Percentiles rank a stretch among this genome's conserved stretches.
These are phyloP conservation scores for Penicillium turbatum DNA, from an alignment of 495 filamentous ascomycete genomes.

Conservation along the genomic window DNA sequence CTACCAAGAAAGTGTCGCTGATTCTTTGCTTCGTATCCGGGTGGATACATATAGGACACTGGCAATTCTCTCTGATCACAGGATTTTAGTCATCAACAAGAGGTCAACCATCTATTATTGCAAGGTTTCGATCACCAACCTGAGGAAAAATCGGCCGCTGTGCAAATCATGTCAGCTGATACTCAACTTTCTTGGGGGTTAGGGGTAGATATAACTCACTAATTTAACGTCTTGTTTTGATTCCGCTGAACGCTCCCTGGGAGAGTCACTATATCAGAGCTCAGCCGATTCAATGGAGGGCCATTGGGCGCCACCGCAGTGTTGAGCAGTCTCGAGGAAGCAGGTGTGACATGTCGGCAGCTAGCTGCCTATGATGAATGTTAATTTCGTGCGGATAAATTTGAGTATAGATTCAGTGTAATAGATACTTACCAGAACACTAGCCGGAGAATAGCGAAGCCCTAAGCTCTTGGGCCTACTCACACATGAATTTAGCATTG, in stretches of 20 bases:
- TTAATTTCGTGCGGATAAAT: not conserved
- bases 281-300: too few relatives aligned
- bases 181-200: not conserved
- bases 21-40: conserved; percentile 71
- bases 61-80: conserved; percentile 69
- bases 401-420: not conserved
- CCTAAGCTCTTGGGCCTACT: not conserved
- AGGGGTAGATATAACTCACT: not conserved
- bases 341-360: not conserved
- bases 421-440: not conserved
- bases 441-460: not conserved
- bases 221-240: not conserved
- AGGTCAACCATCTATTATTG: not conserved
- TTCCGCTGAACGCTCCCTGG: not conserved
- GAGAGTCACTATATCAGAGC: not conserved
- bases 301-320: not conserved
- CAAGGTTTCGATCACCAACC: conserved; percentile 10
- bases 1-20: conserved; percentile 66
- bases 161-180: not conserved
- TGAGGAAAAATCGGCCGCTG: conserved; percentile 21
- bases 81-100: not conserved
- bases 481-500: not conserved
- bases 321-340: not conserved
- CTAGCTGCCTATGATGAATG: not conserved
- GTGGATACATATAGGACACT: conserved; percentile 68